A percentile compares a stretch with the other conserved stretches of the same genome.
Conservation (phyloP, 176 grass and related monocot species). For the Zizania latifolia region DNA sequence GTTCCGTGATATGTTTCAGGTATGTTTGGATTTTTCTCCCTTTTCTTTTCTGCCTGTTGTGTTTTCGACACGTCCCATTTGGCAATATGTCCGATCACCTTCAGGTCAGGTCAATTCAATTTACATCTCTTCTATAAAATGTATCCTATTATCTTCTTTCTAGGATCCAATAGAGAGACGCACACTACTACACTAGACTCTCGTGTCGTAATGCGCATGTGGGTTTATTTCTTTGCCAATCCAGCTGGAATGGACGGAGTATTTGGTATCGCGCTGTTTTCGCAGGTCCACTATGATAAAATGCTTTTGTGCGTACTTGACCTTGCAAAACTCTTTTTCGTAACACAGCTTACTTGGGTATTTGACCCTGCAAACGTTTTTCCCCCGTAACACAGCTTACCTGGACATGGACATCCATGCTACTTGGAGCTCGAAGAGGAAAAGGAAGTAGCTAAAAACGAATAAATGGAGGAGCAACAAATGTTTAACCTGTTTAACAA, state of each 20-base stretch:
- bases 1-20: conserved; percentile 18
- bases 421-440: background rate
- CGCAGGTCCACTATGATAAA: background rate
- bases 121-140: background rate
- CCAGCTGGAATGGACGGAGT: background rate
- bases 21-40: conserved; percentile 20
- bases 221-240: background rate
- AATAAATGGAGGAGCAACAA: background rate
- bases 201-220: background rate
- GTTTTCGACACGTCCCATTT: background rate
- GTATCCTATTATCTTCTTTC: background rate
- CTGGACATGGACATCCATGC: background rate
- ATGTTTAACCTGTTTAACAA: background rate
- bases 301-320: background rate
- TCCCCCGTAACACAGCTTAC: background rate
- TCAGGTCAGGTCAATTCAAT: conserved; percentile 7
- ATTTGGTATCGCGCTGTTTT: background rate
- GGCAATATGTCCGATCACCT: background rate
- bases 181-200: background rate
- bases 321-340: background rate
- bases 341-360: background rate
- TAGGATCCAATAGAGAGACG: background rate
- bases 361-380: background rate
- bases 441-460: background rate
- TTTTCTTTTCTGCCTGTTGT: background rate